Evolutionary conservation across 2,329 filamentous ascomycete genomes (phyloP), one percentile per base, ranked within the genome.

Genomic region (Sarocladium oryzae): DNA sequence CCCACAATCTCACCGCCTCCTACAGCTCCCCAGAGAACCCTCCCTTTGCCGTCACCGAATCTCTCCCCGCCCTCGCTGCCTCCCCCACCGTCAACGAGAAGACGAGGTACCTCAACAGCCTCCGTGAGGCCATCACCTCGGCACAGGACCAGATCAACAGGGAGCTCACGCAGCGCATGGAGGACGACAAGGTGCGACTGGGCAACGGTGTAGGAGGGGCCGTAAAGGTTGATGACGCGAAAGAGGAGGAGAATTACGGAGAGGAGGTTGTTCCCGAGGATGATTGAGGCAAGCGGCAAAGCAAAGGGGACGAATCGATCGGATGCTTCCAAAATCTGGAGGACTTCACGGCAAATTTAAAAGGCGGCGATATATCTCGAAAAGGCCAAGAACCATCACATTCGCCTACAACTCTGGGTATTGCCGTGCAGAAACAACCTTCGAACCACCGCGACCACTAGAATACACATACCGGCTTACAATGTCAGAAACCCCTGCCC

Each of bases 201-300:
- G 68, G 67, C 1, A 56, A 41, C 32, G 54, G 61, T 53, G 46
- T 61, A 53, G 36, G 49, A 16, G 60, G 55, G 49, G 60, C 54
- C 28, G 13, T 7, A 43, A 59, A 53, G 8, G 60, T 73, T 9
- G 76, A 81, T 54, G 80, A 84, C 54, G 73, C 66, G 10, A 76
- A 78, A 55, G 82, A 84, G 62, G 87, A 89, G 62, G 81, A 88
- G 60, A 86, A 90, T 63, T 95, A 96, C 63, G 90, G 89, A 45
- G 90, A 95, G 66, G 89, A 95, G 65, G 79, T 84, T 11, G 82
- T n/a, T n/a, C n/a, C 85, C 48, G 84, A 87, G 37, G 79, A 79
- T 30, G 65, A 67, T 23, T 66, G 58, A 63, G 28, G 16, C 7
- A 38, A 51, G 15, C 7, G 26, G 35, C n/a, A n/a, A n/a, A n/a